Conservation (phyloP, 2,329 filamentous ascomycete species). For the Phaeosphaeria sp. region DNA sequence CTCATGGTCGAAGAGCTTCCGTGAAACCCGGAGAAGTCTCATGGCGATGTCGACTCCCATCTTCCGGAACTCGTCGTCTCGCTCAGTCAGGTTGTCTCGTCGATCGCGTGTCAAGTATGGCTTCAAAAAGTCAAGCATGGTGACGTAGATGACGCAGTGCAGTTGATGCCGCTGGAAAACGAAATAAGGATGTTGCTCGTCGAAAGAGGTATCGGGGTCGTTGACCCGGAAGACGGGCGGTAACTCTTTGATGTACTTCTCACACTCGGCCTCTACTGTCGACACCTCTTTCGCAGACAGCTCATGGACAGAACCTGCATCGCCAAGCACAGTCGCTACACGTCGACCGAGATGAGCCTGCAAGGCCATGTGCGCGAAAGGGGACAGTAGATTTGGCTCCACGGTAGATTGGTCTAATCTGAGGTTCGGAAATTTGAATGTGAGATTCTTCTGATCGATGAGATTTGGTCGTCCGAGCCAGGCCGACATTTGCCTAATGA, state of each 20-base stretch:
- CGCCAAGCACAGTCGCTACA: slow-evolving; percentile 32
- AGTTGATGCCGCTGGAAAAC: slow-evolving; percentile 56
- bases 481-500: slow-evolving; percentile 50
- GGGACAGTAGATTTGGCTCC: slow-evolving; percentile 49
- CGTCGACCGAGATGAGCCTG: slow-evolving; percentile 48
- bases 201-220: slow-evolving; percentile 52
- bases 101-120: slow-evolving; percentile 51
- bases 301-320: slow-evolving; percentile 18
- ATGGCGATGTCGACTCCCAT: slow-evolving; percentile 55
- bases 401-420: slow-evolving; percentile 45
- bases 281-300: slow-evolving; percentile 32
- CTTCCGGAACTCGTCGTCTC: slow-evolving; percentile 49
- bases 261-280: slow-evolving; percentile 44
- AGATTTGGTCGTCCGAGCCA: slow-evolving; percentile 54
- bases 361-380: slow-evolving; percentile 52
- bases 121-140: slow-evolving; percentile 56
- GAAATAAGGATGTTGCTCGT: slow-evolving; percentile 52
- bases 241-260: slow-evolving; percentile 54
- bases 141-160: slow-evolving; percentile 54
- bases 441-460: slow-evolving; percentile 51
- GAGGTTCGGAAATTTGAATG: slow-evolving; percentile 51
- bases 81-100: slow-evolving; percentile 30
- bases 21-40: slow-evolving; percentile 51
- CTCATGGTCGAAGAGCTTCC: slow-evolving; percentile 53
- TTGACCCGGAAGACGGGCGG: slow-evolving; percentile 51